Evolutionary conservation across 345 rosid genomes (phyloP), one percentile per base, ranked within the genome.

Genomic region (Gossypium bickii): DNA sequence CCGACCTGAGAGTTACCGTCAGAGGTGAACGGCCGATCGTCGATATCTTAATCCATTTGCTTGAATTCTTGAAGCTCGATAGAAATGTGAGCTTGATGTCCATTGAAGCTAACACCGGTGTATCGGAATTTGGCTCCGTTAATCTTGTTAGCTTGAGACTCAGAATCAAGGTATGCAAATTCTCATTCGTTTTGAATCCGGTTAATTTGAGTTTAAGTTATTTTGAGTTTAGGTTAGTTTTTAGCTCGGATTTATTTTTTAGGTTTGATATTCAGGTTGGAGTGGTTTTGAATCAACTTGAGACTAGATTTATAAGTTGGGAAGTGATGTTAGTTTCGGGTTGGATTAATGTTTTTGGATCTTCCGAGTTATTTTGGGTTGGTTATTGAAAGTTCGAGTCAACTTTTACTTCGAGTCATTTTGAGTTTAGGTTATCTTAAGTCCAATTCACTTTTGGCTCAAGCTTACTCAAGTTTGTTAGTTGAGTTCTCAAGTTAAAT

Each of bases 51-150:
- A 84, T 87, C 77, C 82, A 85, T 20, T 77, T 93, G 34, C 80
- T 93, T 2, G 91, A 93, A 74, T 89, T 93, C 84, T 72, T 93
- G 86, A 90, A 82, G 79, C 86, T 70, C 63, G 79, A 72, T 71
- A 77, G 70, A 45, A 82, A 85, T 80, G 86, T 88, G 69, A 87
- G 81, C 72, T 70, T 89, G 81, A 44, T 84, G 71, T 87, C 93
- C 78, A 70, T 90, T 18, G 87, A 90, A 56, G 87, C 92, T 79
- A 80, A 70, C 70, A 78, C 87, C 49, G 76, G 29, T 34, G 16
- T 41, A n/a, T 47, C 58, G 13, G 82, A 77, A 52, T 67, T 83
- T 47, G 66, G 15, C 70, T 78, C 84, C 16, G 73, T 74, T 52
- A 76, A 77, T 77, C 84, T 77, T 24, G 75, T 89, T 9, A 79